Conservation (phyloP, 2,329 filamentous ascomycete genomes). For the Diaporthe australafricana region DNA sequence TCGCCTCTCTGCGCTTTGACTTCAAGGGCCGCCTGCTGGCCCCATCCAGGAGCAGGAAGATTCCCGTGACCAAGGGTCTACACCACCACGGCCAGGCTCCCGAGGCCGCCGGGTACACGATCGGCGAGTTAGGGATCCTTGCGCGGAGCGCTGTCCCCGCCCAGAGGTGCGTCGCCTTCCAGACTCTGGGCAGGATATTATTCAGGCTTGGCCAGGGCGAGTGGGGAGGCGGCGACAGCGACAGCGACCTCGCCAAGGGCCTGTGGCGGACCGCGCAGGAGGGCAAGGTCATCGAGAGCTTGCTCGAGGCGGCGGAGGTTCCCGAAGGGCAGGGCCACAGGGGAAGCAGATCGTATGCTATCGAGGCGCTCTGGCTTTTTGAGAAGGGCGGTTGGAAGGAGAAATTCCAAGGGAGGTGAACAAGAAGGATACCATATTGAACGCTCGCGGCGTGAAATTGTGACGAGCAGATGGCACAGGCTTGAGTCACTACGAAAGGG, state of each 20-base stretch:
- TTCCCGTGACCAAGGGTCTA: conserved; percentile 83
- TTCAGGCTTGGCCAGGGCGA: conserved; percentile 83
- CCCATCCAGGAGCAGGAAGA: conserved; percentile 77
- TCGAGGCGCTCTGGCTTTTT: conserved; percentile 89
- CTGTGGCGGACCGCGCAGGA: conserved; percentile 86
- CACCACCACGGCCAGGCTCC: conserved; percentile 96
- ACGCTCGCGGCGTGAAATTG: no score
- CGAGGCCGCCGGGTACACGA: conserved; percentile 93
- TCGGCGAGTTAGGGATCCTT: conserved; percentile 85
- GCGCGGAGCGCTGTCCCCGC: conserved; percentile 85
- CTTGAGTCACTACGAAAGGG: no score
- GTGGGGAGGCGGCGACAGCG: conserved; percentile 76
- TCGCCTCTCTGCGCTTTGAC: conserved; percentile 87
- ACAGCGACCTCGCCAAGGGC: conserved; percentile 76
- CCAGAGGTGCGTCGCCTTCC: conserved; percentile 91
- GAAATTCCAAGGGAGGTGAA: conserved; percentile 62
- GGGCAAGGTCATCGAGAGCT: conserved; percentile 79
- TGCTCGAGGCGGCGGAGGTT: conserved; percentile 79
- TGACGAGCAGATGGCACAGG: no score
- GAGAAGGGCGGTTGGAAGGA: conserved; percentile 78
- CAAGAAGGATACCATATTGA: not conserved
- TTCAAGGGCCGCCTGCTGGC: conserved; percentile 85
- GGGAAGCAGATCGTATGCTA: conserved; percentile 85
- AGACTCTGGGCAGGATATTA: conserved; percentile 86
- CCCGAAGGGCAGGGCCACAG: conserved; percentile 76